These are phyloP conservation scores for Aspergillus ochraceoroseus DNA, from an alignment of 2,329 filamentous ascomycete species.

Conservation along the genomic window DNA sequence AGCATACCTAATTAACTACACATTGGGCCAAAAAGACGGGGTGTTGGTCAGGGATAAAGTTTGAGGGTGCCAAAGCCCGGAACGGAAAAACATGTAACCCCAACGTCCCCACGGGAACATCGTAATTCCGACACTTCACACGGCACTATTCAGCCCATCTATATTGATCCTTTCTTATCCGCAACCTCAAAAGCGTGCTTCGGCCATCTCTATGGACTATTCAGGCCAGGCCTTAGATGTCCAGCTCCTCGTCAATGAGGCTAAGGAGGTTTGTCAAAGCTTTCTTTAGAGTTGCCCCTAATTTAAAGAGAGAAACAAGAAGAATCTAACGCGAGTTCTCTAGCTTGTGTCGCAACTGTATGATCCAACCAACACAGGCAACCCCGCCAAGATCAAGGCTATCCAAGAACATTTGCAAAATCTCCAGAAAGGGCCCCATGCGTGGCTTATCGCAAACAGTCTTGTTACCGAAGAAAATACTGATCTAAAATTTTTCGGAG, in stretches of 20 bases:
- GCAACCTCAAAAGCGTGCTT: slow-evolving; percentile 17
- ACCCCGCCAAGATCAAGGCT: slow-evolving; percentile 42
- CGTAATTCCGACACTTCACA: slow-evolving; percentile 5
- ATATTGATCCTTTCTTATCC: slow-evolving; percentile 13
- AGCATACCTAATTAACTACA: too few relatives aligned
- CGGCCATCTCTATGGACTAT: slow-evolving; percentile 28
- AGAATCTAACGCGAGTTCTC: slow-evolving; percentile 6
- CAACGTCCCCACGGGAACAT: too few relatives aligned
- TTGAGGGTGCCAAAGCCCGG: too few relatives aligned
- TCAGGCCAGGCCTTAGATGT: slow-evolving; percentile 23
- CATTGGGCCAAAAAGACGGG: too few relatives aligned
- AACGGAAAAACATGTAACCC: too few relatives aligned
- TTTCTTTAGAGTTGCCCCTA: not conserved
- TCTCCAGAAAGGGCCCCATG: slow-evolving; percentile 71
- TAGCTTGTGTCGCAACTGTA: slow-evolving; percentile 42
- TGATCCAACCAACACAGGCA: slow-evolving; percentile 43
- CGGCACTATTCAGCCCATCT: slow-evolving; percentile 15
- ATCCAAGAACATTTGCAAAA: slow-evolving; percentile 72
- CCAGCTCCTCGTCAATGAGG: slow-evolving; percentile 29
- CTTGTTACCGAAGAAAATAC: slow-evolving; percentile 65
- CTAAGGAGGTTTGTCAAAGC: slow-evolving; percentile 25
- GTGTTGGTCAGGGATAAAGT: too few relatives aligned
- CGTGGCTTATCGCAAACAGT: slow-evolving; percentile 79
- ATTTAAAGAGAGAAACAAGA: too few relatives aligned
- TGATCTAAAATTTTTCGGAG: slow-evolving; percentile 85